Base-by-base conservation (phyloP, 129 eudicot species). In the Tagetes patula region DNA sequence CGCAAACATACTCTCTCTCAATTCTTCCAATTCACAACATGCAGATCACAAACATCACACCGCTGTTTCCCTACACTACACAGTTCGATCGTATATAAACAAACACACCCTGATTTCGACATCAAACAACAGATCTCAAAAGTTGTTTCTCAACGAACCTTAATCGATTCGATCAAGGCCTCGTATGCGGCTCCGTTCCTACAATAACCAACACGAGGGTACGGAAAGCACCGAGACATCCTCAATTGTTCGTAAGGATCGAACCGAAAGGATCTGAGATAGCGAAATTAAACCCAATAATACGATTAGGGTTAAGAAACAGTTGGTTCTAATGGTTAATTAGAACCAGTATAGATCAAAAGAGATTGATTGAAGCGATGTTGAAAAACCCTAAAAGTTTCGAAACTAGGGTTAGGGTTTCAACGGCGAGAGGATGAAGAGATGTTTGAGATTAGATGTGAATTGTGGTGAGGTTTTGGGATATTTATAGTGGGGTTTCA, bases 101-200 rank as follows among this genome's bases (percentile, higher is more conserved):
- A 46, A 20, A 61, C 37, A 43, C 46, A 36, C 43, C 59, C 58
- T 52, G 46, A 12, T 72, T 72, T 58, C 40, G 27, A 45, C 46
- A 60, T 33, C 31, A 34, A 71, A 74, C 55, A 36, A 62, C 46
- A 79, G 77, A 53, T 63, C 77, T 67, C 77, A 69, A 69, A 67
- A 69, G 77, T 50, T 80, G 76, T 70, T 82, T 59, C 70, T 61
- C 4, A 83, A 86, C 92, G 82, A 87, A 87, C 92, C 92, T 87
- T 87, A 87, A 87, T 87, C 92, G 88, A 84, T 68, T 81, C 78
- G 92, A 87, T 84, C 88, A 87, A 87, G 88, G 92, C 83, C 53
- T 79, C 86, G 14, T 82, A 45, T 71, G 72, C 61, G 47, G 83
- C 74, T 69, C 78, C 81, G 47, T 71, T 83, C 77, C 75, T 80